phyloP scores from a whole-genome alignment of 2,329 filamentous ascomycete genomes.

The Cercospora canescens region DNA sequence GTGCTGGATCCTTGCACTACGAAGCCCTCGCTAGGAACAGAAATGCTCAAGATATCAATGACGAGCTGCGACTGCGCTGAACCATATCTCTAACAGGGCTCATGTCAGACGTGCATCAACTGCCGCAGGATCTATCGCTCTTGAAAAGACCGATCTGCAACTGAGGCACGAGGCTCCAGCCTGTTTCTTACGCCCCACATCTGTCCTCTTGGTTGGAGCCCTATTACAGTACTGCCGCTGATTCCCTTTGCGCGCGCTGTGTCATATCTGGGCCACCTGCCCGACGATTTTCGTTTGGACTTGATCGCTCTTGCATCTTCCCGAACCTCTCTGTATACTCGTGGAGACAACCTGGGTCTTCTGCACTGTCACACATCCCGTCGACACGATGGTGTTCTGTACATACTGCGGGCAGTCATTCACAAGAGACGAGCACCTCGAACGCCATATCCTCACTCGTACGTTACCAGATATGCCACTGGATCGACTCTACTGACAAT shows the following conservation, averaged over 20 bases:
- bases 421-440: constrained; percentile 54
- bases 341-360: neutral
- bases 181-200: constrained; percentile 17
- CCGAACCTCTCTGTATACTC: constrained; percentile 16
- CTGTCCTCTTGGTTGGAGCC: constrained; percentile 5
- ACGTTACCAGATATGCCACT: constrained; percentile 27
- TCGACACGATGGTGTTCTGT: constrained; percentile 50
- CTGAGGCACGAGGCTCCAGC: constrained; percentile 25
- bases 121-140: constrained; percentile 19
- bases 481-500: constrained; percentile 6
- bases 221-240: constrained; percentile 14
- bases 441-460: constrained; percentile 55
- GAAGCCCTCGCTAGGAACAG: constrained; percentile 23
- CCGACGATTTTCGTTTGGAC: constrained; percentile 12
- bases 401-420: constrained; percentile 56
- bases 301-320: constrained; percentile 22
- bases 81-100: constrained; percentile 16
- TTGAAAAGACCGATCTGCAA: constrained; percentile 25
- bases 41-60: constrained; percentile 28
- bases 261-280: constrained; percentile 20
- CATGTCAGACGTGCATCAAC: constrained; percentile 30
- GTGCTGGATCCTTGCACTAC: constrained; percentile 14
- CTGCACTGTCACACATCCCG: neutral
- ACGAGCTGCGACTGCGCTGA: constrained; percentile 19
- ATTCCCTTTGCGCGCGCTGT: constrained; percentile 17